A percentile compares a stretch with the other conserved stretches of the same genome.
Evolutionary conservation across 148 eudicot species (phyloP).

Genomic region (Hydrangea macrophylla): DNA sequence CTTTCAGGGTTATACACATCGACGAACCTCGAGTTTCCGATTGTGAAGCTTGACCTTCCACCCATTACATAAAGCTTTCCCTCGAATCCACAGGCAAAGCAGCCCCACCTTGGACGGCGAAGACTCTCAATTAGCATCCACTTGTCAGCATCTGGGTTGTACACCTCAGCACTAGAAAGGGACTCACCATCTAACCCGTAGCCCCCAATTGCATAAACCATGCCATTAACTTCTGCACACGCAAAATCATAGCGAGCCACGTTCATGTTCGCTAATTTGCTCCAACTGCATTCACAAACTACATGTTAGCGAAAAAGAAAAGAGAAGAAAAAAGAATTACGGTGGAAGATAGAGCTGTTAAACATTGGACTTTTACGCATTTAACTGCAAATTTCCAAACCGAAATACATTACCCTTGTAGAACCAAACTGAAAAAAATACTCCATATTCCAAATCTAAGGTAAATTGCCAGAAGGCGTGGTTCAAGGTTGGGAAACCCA

Average conservation of each 20-base stretch:
- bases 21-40: conserved; percentile 77
- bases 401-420: no score
- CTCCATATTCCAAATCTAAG: no score
- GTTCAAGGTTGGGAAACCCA: no score
- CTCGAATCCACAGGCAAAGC: conserved; percentile 73
- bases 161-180: conserved; percentile 79
- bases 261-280: conserved; percentile 69
- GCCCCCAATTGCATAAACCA: conserved; percentile 83
- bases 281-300: conserved; percentile 61
- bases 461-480: no score
- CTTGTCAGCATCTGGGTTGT: conserved; percentile 59
- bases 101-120: conserved; percentile 83
- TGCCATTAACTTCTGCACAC: conserved; percentile 78
- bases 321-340: no score
- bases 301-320: no score
- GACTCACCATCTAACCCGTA: conserved; percentile 62
- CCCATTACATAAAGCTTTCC: conserved; percentile 96
- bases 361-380: no score
- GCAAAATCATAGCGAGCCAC: conserved; percentile 86
- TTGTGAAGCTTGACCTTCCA: conserved; percentile 89
- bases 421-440: no score
- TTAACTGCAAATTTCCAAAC: no score
- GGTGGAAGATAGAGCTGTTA: no score
- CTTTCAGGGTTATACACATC: conserved; percentile 65
- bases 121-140: conserved; percentile 79